Evolutionary conservation across 768 basidiomycete genomes (phyloP), one percentile per base, ranked within the genome.

Genomic region (Mycena amicta): DNA sequence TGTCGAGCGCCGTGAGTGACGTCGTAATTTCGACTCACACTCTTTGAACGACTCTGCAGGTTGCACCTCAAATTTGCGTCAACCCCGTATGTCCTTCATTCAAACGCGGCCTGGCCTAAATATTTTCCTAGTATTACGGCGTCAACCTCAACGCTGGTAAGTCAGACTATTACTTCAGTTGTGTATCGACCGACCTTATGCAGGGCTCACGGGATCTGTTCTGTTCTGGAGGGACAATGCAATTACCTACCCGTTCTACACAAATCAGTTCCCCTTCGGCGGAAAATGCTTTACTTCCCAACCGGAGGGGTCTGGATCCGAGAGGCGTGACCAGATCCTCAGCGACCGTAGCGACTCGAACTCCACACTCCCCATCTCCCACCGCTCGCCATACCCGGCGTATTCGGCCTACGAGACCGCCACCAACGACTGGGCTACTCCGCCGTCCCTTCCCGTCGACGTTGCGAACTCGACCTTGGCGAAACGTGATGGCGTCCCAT

Each of bases 1-100:
- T 68, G 2, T 66, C 65, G 0, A 55, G 50, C 3, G 30, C 59
- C 25, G 57, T 57, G 13, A 8, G 29, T 33, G 4, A 41, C 12
- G 13, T 22, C 13, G 23, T 13, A 16, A 25, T 26, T 20, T 15
- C 31, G 11, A 6, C 4, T 27, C 37, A 50, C 18, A 43, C 43
- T 15, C 20, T 3, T 8, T 20, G 5, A 43, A 18, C 20, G 52
- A 50, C 50, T 58, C 22, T 53, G 8, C 18, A 18, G 12, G 43
- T 45, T 45, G 22, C 43, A 8, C 43, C 43, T 8, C 43, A 45
- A 23, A 16, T 45, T 15, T 26, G 52, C 12, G 52, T 53, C 15
- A 37, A 53, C 26, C 31, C 45, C 20, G 45, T 46, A 46, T 6
- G 45, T 46, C 45, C 11, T 13, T n/a, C 23, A 25, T 23, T 46